Percentiles rank a stretch among this genome's conserved stretches.
phyloP scores from a whole-genome alignment of 2,329 filamentous ascomycete genomes.

The Alternaria solani region DNA sequence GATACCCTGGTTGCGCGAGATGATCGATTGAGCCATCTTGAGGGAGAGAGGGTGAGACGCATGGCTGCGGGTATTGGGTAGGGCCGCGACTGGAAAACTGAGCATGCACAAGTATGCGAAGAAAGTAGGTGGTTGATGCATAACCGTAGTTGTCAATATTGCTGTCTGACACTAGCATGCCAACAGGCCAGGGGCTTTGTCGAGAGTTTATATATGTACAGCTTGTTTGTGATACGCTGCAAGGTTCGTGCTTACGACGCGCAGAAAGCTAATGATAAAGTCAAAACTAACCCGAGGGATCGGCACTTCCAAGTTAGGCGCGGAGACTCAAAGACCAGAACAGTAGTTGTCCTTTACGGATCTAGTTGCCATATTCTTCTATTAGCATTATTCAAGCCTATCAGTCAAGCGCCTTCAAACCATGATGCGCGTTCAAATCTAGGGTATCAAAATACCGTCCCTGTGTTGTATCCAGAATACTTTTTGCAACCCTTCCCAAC shows the following conservation, averaged over 20 bases:
- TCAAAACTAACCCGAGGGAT: not conserved
- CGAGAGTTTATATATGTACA: not conserved
- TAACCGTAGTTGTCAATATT: not conserved
- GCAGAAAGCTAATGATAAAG: not conserved
- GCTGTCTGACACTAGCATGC: not conserved
- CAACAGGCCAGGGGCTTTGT: not conserved
- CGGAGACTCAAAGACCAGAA: not conserved
- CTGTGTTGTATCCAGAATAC: not conserved
- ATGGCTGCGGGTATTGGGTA: conserved; percentile 2
- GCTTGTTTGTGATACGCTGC: not conserved
- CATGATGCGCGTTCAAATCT: conserved; percentile 4
- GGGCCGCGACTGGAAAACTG: not conserved
- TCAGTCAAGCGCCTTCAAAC: conserved; percentile 1
- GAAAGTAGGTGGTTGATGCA: not conserved
- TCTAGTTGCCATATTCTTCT: conserved; percentile 3
- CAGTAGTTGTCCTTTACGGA: not conserved
- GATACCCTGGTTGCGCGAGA: conserved; percentile 44
- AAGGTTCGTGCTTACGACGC: conserved; percentile 6
- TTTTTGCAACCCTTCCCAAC: not conserved
- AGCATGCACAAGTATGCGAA: not conserved
- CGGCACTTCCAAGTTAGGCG: not conserved
- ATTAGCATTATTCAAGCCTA: conserved; percentile 8
- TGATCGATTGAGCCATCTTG: conserved; percentile 41
- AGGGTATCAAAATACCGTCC: conserved; percentile 7
- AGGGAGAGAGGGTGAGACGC: conserved; percentile 18